These are phyloP conservation scores for Neurospora sublineolata DNA, from an alignment of 495 filamentous ascomycete genomes.

Conservation along the genomic window DNA sequence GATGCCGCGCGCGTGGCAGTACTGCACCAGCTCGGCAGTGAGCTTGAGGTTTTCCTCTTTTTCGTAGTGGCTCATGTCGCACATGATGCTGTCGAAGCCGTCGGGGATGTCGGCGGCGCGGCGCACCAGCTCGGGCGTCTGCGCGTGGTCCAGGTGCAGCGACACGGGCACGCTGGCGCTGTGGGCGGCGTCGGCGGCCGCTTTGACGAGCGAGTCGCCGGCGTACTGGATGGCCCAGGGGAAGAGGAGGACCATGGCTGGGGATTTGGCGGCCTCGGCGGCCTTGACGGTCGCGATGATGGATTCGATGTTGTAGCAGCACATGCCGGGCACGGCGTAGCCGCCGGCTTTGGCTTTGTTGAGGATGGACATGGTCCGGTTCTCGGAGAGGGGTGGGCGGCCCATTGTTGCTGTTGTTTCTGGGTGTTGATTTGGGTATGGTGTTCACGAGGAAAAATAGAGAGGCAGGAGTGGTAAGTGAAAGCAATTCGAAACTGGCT, in stretches of 20 bases:
- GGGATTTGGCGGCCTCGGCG: slow-evolving; percentile 60
- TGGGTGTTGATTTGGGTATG: not conserved
- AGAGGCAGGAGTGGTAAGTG: not conserved
- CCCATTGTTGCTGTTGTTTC: slow-evolving; percentile 28
- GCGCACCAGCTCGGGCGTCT: slow-evolving; percentile 59
- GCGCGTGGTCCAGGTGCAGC: slow-evolving; percentile 68
- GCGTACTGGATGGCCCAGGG: slow-evolving; percentile 75
- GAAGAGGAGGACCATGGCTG: slow-evolving; percentile 76
- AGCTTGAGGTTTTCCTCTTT: slow-evolving; percentile 66
- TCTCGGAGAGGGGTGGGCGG: slow-evolving; percentile 38
- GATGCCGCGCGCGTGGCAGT: slow-evolving; percentile 66
- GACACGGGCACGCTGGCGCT: slow-evolving; percentile 58
- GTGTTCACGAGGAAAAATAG: not conserved
- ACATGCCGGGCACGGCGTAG: slow-evolving; percentile 67
- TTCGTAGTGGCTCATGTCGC: slow-evolving; percentile 74
- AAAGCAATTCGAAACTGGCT: not conserved
- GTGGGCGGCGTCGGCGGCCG: slow-evolving; percentile 39
- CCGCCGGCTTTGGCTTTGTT: slow-evolving; percentile 51
- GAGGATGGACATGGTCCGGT: slow-evolving; percentile 59
- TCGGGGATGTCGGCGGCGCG: slow-evolving; percentile 49
- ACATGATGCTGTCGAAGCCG: slow-evolving; percentile 72
- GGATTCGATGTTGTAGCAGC: slow-evolving; percentile 78
- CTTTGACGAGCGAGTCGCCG: slow-evolving; percentile 34
- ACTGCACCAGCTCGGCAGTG: slow-evolving; percentile 57
- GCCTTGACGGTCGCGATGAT: slow-evolving; percentile 70